Conservation (phyloP, 2,329 filamentous ascomycete genomes). For the Fusarium liriodendri region DNA sequence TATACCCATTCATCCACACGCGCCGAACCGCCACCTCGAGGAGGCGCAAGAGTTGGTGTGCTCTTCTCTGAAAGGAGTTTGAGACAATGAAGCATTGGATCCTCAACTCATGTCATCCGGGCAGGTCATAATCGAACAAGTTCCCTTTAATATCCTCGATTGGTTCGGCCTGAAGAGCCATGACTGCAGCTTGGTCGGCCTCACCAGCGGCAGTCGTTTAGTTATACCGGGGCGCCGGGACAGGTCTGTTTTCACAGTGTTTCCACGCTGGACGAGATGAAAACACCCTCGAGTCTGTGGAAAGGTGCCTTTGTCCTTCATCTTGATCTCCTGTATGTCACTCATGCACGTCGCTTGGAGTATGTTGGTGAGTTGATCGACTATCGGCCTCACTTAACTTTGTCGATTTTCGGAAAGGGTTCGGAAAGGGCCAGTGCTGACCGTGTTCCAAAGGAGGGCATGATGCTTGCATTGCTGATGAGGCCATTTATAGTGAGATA, state of each 20-base stretch:
- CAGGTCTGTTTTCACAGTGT: background rate
- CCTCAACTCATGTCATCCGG: background rate
- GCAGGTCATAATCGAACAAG: background rate
- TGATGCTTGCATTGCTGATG: background rate
- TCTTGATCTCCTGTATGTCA: background rate
- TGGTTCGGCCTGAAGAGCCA: background rate
- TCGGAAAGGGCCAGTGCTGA: background rate
- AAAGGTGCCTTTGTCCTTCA: background rate
- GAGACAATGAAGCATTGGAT: no score
- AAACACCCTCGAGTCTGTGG: background rate
- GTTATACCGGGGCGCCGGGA: background rate
- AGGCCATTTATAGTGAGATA: background rate
- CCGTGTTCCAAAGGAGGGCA: background rate
- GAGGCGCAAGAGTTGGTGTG: background rate
- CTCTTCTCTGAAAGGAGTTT: no score
- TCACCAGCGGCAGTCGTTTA: background rate
- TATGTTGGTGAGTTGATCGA: background rate
- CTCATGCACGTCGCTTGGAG: background rate
- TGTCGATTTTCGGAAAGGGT: background rate
- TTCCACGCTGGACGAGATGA: background rate
- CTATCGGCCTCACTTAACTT: background rate
- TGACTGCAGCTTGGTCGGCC: background rate
- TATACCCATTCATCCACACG: background rate
- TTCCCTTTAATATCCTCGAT: background rate
- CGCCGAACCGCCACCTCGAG: background rate